A percentile compares a stretch with the other conserved stretches of the same genome.
These are phyloP conservation scores for Phragmites australis DNA, from an alignment of 176 grass and related monocot species.

Conservation along the genomic window DNA sequence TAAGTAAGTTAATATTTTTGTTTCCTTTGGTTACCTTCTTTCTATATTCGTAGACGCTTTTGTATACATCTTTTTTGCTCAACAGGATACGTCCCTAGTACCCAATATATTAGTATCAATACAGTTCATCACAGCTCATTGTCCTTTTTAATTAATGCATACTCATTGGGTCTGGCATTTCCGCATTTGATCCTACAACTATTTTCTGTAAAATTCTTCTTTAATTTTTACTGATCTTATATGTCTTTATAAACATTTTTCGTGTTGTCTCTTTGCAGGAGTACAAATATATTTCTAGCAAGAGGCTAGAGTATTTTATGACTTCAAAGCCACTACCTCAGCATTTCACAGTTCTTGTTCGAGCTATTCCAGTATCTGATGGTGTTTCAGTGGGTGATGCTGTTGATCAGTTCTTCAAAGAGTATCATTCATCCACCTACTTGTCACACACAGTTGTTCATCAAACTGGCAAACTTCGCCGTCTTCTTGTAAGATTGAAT, in stretches of 20 bases:
- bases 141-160: slow-evolving; percentile 1
- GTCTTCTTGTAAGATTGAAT: slow-evolving; percentile 65
- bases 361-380: slow-evolving; percentile 65
- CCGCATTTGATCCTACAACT: neutral
- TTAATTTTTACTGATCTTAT: slow-evolving; percentile 23
- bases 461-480: slow-evolving; percentile 79
- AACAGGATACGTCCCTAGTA: neutral
- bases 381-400: slow-evolving; percentile 65
- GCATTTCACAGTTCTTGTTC: slow-evolving; percentile 89
- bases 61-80: neutral
- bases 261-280: slow-evolving; percentile 55
- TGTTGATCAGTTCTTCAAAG: slow-evolving; percentile 82
- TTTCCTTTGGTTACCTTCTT: neutral
- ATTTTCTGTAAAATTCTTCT: neutral
- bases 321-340: slow-evolving; percentile 68
- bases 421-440: slow-evolving; percentile 85
- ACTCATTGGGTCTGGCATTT: neutral
- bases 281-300: slow-evolving; percentile 75
- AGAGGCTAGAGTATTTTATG: slow-evolving; percentile 83
- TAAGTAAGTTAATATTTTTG: slow-evolving; percentile 53
- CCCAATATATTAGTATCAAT: neutral
- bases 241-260: slow-evolving; percentile 16
- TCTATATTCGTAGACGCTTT: slow-evolving; percentile 13
- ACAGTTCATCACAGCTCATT: neutral
- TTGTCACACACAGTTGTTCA: slow-evolving; percentile 66